Evolutionary conservation across 163 green algal species (phyloP).

Genomic region (Chlamydomonas reinhardtii): DNA sequence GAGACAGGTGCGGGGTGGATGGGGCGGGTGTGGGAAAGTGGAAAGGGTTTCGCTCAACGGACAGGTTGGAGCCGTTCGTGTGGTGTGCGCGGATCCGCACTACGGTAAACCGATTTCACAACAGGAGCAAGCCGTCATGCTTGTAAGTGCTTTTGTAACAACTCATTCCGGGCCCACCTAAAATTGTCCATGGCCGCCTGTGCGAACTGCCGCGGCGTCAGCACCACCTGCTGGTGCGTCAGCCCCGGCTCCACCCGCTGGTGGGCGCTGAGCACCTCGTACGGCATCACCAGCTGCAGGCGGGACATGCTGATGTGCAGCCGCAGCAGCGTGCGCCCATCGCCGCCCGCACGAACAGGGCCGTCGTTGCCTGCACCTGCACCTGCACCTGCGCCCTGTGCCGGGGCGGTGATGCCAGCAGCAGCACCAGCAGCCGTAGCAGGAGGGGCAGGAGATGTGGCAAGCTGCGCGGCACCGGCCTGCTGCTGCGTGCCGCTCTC

Average conservation of each 20-base stretch:
- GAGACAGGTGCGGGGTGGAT: neutral
- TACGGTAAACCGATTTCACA: too few species aligned
- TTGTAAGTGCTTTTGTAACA: too few species aligned
- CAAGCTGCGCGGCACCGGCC: too few species aligned
- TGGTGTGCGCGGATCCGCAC: too few species aligned
- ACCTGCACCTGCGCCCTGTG: neutral
- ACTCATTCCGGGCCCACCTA: neutral
- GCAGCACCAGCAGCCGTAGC: neutral
- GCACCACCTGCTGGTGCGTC: slow-evolving; percentile 1
- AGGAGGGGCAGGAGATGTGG: neutral
- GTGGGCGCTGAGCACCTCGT: slow-evolving; percentile 34
- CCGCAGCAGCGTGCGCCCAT: slow-evolving; percentile 41
- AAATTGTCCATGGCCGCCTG: slow-evolving; percentile 45
- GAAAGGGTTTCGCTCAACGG: too few species aligned
- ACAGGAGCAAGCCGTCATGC: too few species aligned
- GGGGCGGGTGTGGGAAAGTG: neutral
- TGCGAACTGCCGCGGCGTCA: slow-evolving; percentile 42
- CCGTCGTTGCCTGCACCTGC: neutral
- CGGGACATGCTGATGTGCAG: slow-evolving; percentile 29
- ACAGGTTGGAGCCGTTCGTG: too few species aligned
- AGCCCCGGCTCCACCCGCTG: neutral
- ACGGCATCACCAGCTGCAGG: slow-evolving; percentile 45
- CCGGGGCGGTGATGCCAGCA: neutral
- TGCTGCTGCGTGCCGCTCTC: neutral
- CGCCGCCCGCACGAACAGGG: slow-evolving; percentile 48